Conservation (phyloP, 2,329 filamentous ascomycete species). For the Pleochaeta shiraiana region DNA sequence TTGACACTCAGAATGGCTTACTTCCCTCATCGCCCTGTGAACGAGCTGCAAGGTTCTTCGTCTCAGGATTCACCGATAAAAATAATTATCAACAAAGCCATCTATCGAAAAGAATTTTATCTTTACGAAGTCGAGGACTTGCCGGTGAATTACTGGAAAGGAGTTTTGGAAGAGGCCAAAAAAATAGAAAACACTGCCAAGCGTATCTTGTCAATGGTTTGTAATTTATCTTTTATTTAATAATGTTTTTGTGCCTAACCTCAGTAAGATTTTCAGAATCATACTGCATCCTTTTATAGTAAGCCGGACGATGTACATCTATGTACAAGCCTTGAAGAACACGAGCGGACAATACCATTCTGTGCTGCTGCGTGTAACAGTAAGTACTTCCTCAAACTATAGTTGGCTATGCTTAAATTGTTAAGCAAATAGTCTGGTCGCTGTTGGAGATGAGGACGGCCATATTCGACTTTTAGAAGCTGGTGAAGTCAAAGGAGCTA, state of each 20-base stretch:
- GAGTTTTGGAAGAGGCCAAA: constrained; percentile 9
- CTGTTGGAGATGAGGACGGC: constrained; percentile 49
- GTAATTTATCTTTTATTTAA: not conserved
- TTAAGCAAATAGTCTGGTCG: constrained; percentile 40
- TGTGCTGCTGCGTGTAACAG: constrained; percentile 44
- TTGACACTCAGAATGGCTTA: constrained; percentile 4
- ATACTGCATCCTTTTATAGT: constrained; percentile 17
- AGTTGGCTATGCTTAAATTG: constrained; percentile 9
- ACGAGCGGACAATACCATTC: constrained; percentile 30
- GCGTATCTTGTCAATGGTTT: constrained; percentile 17
- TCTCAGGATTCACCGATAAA: constrained; percentile 7
- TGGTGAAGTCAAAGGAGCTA: constrained; percentile 24
- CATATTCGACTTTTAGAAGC: constrained; percentile 41
- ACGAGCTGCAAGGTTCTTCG: constrained; percentile 5
- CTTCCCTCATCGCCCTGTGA: constrained; percentile 12
- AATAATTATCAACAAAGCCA: no score
- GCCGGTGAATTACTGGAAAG: constrained; percentile 13
- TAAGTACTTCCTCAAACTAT: constrained; percentile 19
- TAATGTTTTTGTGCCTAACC: constrained; percentile 6
- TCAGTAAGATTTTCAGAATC: constrained; percentile 16
- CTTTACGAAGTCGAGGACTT: constrained; percentile 12
- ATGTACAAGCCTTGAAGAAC: constrained; percentile 12
- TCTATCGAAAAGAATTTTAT: constrained; percentile 9
- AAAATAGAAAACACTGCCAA: constrained; percentile 9
- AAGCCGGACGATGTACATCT: constrained; percentile 15